Evolutionary conservation across 2,329 filamentous ascomycete genomes (phyloP).

Genomic region (Botrytis fragariae): DNA sequence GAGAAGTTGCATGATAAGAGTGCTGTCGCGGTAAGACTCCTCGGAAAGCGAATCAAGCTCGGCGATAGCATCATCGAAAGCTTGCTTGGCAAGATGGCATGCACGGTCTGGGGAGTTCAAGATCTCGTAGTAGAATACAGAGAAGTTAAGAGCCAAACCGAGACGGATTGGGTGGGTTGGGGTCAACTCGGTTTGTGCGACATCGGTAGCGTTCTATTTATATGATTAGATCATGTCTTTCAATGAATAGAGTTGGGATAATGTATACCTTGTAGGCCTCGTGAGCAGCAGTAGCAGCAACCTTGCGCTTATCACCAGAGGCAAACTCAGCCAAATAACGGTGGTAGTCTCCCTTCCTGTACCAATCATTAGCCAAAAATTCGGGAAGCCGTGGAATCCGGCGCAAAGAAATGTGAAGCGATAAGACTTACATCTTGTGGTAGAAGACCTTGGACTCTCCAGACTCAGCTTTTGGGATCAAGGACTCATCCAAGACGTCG

Average conservation of each 20-base stretch:
- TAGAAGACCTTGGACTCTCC: constrained; percentile 99
- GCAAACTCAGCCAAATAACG: constrained; percentile 93
- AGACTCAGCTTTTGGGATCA: constrained; percentile 93
- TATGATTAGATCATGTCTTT: constrained; percentile 17
- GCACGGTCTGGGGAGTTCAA: constrained; percentile 96
- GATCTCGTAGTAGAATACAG: constrained; percentile 99
- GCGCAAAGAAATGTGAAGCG: constrained; percentile 18
- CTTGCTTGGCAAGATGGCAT: constrained; percentile 98
- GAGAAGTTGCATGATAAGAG: constrained; percentile 98
- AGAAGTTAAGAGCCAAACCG: constrained; percentile 97
- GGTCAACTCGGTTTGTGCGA: constrained; percentile 95
- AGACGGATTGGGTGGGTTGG: constrained; percentile 98
- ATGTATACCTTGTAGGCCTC: constrained; percentile 89
- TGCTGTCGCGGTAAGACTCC: constrained; percentile 98
- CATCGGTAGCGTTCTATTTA: constrained; percentile 85
- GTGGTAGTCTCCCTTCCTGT: constrained; percentile 96
- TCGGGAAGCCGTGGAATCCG: constrained; percentile 24
- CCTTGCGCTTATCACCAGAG: constrained; percentile 88
- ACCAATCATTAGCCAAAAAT: constrained; percentile 17
- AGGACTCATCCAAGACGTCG: constrained; percentile 85
- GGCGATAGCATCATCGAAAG: constrained; percentile 96
- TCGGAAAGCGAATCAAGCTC: constrained; percentile 95
- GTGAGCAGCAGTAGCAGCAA: constrained; percentile 79
- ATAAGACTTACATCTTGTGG: constrained; percentile 89
- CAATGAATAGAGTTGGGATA: constrained; percentile 22